phyloP scores from a whole-genome alignment of 2,329 filamentous ascomycete genomes.

The Boeremia exigua region DNA sequence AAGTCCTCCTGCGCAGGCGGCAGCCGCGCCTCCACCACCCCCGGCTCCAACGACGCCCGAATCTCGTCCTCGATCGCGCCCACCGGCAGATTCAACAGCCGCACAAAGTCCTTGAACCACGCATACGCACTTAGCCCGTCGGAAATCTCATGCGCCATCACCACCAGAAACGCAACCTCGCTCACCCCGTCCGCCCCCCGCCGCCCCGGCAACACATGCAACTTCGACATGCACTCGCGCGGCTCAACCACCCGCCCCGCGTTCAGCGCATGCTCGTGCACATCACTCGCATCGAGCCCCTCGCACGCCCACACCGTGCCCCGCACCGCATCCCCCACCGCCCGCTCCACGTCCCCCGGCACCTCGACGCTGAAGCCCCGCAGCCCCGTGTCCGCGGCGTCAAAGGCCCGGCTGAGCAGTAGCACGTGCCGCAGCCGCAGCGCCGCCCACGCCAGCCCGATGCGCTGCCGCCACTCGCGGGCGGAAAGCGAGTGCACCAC shows the following conservation, averaged over 20 bases:
- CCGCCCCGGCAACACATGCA: conserved; percentile 49
- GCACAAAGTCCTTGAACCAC: conserved; percentile 51
- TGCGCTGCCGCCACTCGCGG: conserved; percentile 41
- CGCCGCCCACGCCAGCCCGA: conserved; percentile 50
- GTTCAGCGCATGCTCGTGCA: conserved; percentile 54
- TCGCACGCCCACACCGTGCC: conserved; percentile 50
- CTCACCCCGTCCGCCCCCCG: conserved; percentile 30
- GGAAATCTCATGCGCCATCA: conserved; percentile 55
- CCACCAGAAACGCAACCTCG: conserved; percentile 45
- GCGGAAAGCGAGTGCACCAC: conserved; percentile 39
- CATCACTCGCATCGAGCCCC: conserved; percentile 42
- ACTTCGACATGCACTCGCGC: conserved; percentile 42
- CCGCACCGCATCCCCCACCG: conserved; percentile 36
- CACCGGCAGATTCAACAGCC: conserved; percentile 28
- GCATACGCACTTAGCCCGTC: conserved; percentile 52
- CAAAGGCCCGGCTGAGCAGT: conserved; percentile 43
- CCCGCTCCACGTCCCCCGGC: conserved; percentile 32
- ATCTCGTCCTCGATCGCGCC: conserved; percentile 18
- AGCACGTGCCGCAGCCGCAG: conserved; percentile 50
- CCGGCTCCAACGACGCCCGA: background rate
- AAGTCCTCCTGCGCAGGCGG: conserved; percentile 56
- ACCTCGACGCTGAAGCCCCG: conserved; percentile 46
- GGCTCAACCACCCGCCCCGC: conserved; percentile 50
- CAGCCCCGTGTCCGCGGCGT: conserved; percentile 20
- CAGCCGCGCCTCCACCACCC: conserved; percentile 37